phyloP scores from a whole-genome alignment of 768 basidiomycete genomes.

The Neoboletus subvelutipes region DNA sequence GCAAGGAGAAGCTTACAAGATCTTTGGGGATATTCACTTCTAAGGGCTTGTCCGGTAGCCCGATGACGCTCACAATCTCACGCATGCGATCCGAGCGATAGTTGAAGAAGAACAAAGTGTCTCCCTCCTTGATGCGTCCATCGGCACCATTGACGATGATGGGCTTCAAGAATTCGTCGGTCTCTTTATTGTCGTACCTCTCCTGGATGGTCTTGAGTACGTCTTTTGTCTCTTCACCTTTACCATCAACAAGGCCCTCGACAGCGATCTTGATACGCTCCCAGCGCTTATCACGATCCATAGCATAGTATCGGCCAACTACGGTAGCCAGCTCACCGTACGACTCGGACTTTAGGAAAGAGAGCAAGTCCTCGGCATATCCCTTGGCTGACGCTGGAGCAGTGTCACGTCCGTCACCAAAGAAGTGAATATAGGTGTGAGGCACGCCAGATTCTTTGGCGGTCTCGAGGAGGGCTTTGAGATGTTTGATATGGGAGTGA shows the following conservation, averaged over 20 bases:
- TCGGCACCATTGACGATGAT: conserved; percentile 82
- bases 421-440: conserved; percentile 88
- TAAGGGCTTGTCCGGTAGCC: conserved; percentile 78
- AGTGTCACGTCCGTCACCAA: conserved; percentile 94
- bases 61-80: conserved; percentile 82
- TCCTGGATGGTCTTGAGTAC: conserved; percentile 65
- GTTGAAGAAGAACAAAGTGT: conserved; percentile 96
- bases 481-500: conserved; percentile 92
- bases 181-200: conserved; percentile 82
- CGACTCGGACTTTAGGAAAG: conserved; percentile 74
- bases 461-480: conserved; percentile 86
- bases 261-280: conserved; percentile 89
- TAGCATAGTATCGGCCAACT: conserved; percentile 91
- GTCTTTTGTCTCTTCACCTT: conserved; percentile 54
- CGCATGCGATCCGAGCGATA: conserved; percentile 97
- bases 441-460: conserved; percentile 86
- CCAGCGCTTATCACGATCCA: conserved; percentile 98
- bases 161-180: conserved; percentile 95
- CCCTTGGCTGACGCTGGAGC: conserved; percentile 80
- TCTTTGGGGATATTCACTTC: conserved; percentile 79
- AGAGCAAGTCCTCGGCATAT: conserved; percentile 74
- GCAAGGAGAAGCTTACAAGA: conserved; percentile 50
- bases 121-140: conserved; percentile 80
- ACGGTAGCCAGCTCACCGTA: conserved; percentile 83
- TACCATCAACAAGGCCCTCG: conserved; percentile 77